A percentile compares a stretch with the other conserved stretches of the same genome.
These are phyloP conservation scores for Pterothamnion heteromorphum DNA, from an alignment of 31 red algal species.

Conservation along the genomic window DNA sequence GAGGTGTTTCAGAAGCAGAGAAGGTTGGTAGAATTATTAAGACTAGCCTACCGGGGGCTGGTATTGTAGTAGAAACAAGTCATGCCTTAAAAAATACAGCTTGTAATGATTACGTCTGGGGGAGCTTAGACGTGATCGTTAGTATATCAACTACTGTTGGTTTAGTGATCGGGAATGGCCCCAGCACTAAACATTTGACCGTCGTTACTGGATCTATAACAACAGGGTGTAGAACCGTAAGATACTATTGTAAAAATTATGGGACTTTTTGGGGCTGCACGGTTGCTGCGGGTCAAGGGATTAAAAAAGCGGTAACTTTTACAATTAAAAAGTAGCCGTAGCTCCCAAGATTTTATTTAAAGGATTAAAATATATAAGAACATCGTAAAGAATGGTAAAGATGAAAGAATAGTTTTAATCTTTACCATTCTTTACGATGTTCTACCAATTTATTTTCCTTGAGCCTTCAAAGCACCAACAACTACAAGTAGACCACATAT, in stretches of 20 bases:
- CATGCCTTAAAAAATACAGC: not conserved
- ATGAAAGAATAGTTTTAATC: not conserved
- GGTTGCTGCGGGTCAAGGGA: constrained; percentile 27
- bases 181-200: constrained; percentile 34
- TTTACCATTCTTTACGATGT: not conserved
- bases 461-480: constrained; percentile 11
- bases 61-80: constrained; percentile 19
- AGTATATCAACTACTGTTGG: constrained; percentile 25
- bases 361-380: constrained; percentile 15
- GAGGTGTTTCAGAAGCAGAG: constrained; percentile 31
- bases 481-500: constrained; percentile 24
- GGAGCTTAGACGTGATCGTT: constrained; percentile 31
- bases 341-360: constrained; percentile 33
- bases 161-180: constrained; percentile 16
- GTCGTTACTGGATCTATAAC: constrained; percentile 14
- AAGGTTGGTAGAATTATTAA: constrained; percentile 36
- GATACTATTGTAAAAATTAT: constrained; percentile 29
- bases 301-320: constrained; percentile 35
- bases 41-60: constrained; percentile 12
- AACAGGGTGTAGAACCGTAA: not conserved
- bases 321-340: not conserved
- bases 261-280: constrained; percentile 30
- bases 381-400: not conserved
- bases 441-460: constrained; percentile 35
- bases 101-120: constrained; percentile 29